Conservation (phyloP, 768 basidiomycete genomes). For the Leccinum ochraceum region DNA sequence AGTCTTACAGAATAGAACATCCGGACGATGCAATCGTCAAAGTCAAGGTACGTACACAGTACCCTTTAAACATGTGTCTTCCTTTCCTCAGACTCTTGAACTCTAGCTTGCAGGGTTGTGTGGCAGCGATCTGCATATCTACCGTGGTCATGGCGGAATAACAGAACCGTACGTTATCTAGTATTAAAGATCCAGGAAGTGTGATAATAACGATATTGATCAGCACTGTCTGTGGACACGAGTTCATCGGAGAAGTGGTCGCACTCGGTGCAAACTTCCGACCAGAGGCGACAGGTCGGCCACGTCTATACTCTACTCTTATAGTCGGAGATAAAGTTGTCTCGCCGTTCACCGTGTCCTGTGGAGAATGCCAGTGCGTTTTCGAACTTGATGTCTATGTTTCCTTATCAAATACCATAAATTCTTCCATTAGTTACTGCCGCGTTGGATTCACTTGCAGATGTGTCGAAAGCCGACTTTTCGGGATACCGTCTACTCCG, state of each 20-base stretch:
- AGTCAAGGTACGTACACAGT: slow-evolving; percentile 50
- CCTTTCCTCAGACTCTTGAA: neutral
- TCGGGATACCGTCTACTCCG: slow-evolving; percentile 65
- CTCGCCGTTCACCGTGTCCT: slow-evolving; percentile 79
- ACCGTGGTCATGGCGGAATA: slow-evolving; percentile 61
- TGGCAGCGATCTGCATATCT: slow-evolving; percentile 76
- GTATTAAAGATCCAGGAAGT: neutral
- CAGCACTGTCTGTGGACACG: slow-evolving; percentile 73
- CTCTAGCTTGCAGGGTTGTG: slow-evolving; percentile 64
- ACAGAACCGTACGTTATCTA: slow-evolving; percentile 47
- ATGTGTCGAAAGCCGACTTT: slow-evolving; percentile 59
- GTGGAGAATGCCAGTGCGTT: slow-evolving; percentile 82
- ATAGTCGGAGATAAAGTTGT: slow-evolving; percentile 76
- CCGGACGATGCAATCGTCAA: slow-evolving; percentile 80
- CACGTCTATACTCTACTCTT: slow-evolving; percentile 61
- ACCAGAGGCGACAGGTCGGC: slow-evolving; percentile 46
- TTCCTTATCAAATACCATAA: neutral
- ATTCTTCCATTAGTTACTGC: slow-evolving; percentile 51
- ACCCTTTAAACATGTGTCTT: neutral
- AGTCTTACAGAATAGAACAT: slow-evolving; percentile 55
- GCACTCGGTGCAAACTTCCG: slow-evolving; percentile 64
- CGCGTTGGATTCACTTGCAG: slow-evolving; percentile 72
- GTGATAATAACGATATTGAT: neutral
- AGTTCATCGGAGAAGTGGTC: slow-evolving; percentile 73
- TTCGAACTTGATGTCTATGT: neutral